Evolutionary conservation across 371 early-diverging fungal species (phyloP).

Genomic region (Capillidium rhysosporum): DNA sequence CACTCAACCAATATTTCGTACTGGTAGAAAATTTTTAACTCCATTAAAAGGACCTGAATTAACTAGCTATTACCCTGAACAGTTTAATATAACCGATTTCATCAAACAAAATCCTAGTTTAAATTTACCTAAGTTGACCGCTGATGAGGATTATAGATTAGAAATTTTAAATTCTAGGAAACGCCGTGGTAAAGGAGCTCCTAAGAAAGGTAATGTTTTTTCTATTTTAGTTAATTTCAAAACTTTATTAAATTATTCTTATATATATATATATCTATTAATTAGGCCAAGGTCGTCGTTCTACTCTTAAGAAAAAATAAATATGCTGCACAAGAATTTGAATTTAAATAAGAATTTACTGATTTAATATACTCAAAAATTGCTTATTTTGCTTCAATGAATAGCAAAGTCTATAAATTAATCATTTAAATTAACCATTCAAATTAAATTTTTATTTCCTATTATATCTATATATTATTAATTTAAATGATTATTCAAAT

Average conservation of each 20-base stretch:
- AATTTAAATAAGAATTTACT: too few species aligned
- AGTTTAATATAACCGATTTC: neutral
- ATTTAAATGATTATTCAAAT: too few species aligned
- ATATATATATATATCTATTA: neutral
- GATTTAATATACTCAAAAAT: too few species aligned
- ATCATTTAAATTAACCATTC: too few species aligned
- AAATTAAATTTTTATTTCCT: too few species aligned
- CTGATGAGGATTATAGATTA: slow-evolving; percentile 4
- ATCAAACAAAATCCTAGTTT: neutral
- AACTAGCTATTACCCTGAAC: slow-evolving; percentile 3
- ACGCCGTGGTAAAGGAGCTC: slow-evolving; percentile 6
- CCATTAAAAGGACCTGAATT: slow-evolving; percentile 4
- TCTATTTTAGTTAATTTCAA: too few species aligned
- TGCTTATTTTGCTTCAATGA: too few species aligned
- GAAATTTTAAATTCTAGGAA: neutral
- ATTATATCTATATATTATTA: too few species aligned
- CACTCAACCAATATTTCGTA: neutral
- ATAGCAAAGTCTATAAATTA: too few species aligned
- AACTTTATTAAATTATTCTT: neutral
- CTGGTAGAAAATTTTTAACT: neutral
- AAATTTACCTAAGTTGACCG: neutral
- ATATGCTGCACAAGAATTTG: too few species aligned
- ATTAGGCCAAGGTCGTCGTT: slow-evolving; percentile 4
- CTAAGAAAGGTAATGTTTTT: slow-evolving; percentile 4
- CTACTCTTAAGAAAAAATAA: slow-evolving; percentile 4